Percentiles rank a stretch among this genome's conserved stretches.
phyloP scores from a whole-genome alignment of 2,329 filamentous ascomycete species.

The Fusarium burgessii region DNA sequence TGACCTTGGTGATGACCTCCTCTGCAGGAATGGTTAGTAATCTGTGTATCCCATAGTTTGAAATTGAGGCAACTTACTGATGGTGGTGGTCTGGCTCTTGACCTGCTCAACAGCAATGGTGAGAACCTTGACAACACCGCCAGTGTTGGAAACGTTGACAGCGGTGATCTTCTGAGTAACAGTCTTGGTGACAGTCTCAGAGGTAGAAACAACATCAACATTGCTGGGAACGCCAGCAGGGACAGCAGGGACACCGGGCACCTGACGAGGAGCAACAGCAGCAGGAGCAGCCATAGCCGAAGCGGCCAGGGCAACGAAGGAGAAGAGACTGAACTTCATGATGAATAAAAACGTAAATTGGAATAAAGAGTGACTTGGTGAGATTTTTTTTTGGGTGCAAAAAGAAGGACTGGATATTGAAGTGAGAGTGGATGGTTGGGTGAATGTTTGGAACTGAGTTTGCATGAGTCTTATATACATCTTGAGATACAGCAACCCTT shows the following conservation, averaged over 20 bases:
- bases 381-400: constrained; percentile 1
- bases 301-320: constrained; percentile 15
- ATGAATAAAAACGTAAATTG: background rate
- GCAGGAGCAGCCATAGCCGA: constrained; percentile 16
- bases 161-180: constrained; percentile 28
- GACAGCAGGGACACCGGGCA: background rate
- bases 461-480: constrained; percentile 10
- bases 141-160: constrained; percentile 12
- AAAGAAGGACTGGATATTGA: constrained; percentile 25
- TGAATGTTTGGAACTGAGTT: background rate
- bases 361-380: constrained; percentile 29
- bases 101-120: constrained; percentile 21
- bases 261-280: background rate
- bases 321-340: constrained; percentile 32
- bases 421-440: constrained; percentile 1
- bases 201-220: background rate
- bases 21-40: background rate
- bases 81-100: constrained; percentile 13
- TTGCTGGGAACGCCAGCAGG: background rate
- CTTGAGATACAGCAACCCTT: background rate
- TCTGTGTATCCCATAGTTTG: rapidly evolving
- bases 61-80: background rate
- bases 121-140: constrained; percentile 24
- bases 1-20: constrained; percentile 14
- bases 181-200: constrained; percentile 24